Evolutionary conservation across 2,329 filamentous ascomycete genomes (phyloP), one percentile per base, ranked within the genome.

Genomic region (Coniosporium tulheliwenetii): DNA sequence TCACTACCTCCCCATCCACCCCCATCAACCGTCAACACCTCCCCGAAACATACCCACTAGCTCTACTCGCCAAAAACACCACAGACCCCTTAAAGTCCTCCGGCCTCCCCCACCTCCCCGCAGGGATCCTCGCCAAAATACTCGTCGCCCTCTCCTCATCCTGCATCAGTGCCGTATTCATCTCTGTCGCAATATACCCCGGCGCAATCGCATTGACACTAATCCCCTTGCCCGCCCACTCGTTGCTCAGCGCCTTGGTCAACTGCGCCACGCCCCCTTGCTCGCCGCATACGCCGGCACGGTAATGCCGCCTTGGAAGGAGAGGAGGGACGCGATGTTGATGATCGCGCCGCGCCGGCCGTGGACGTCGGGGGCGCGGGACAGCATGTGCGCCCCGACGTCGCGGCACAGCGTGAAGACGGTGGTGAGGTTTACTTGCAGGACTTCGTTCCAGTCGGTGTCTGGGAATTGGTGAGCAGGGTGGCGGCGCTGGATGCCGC

Each of bases 141-240:
- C 79, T 79, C 47, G 69, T 74, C 44, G 81, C 70, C 31, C 86
- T 66, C 49, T 71, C 73, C 51, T 72, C 60, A 58, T 94, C 78
- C 39, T 78, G 73, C 36, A 93, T 74, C 53, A 95, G 61, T 2
- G 85, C 86, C 48, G 70, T 72, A 58, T 94, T 95, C 87, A 94
- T 94, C 45, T 94, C 86, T n/a, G 86, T 94, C 39, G 75, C 82
- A 50, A 93, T 84, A 60, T 94, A 94, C 0, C 86, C 86, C 0
- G 86, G 86, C 2, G 86, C 85, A 54, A 94, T 84, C 7, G 81
- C 84, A 58, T 94, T 94, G 34, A 94, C 85, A 1, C 73, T 84
- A 45, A 94, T 71, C 2, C 85, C 85, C 52, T 77, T 72, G n/a
- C 67, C 60, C 0, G 79, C 76, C 86, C 86, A 94, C 63, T 93